phyloP scores from a whole-genome alignment of 2,329 filamentous ascomycete species.

The Aspergillus thermomutatus region DNA sequence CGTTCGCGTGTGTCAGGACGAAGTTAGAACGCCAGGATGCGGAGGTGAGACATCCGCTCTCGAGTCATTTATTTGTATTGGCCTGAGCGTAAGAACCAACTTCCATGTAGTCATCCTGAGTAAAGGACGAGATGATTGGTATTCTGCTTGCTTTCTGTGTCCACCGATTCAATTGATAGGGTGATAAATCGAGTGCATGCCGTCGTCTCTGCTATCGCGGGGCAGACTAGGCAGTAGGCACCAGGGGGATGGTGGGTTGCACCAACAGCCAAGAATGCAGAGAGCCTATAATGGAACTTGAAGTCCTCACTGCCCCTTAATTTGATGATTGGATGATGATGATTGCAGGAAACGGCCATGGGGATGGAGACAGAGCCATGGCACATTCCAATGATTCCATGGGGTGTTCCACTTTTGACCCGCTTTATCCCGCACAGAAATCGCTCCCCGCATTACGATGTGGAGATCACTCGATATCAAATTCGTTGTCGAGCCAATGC shows the following conservation, averaged over 20 bases:
- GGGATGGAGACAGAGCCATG: neutral
- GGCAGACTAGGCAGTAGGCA: no score
- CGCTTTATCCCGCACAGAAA: neutral
- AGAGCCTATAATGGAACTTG: neutral
- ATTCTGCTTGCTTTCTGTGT: no score
- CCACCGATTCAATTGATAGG: no score
- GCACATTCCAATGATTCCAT: neutral
- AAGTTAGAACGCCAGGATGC: neutral
- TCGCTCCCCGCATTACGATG: neutral
- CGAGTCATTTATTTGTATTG: neutral
- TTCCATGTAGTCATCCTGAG: no score
- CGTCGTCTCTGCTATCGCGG: no score
- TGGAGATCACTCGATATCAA: slow-evolving; percentile 51
- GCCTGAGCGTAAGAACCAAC: no score
- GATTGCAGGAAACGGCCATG: neutral
- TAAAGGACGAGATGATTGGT: no score
- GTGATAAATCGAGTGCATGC: no score
- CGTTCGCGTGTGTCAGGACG: neutral
- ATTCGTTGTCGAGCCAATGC: slow-evolving; percentile 78
- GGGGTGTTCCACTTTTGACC: neutral
- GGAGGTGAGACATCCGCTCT: neutral
- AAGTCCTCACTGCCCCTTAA: neutral
- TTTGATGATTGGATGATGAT: neutral
- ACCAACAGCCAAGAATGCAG: neutral
- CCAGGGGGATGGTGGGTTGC: neutral